Evolutionary conservation across 805 yeast species (phyloP).

Genomic region (Starmerella apicola): DNA sequence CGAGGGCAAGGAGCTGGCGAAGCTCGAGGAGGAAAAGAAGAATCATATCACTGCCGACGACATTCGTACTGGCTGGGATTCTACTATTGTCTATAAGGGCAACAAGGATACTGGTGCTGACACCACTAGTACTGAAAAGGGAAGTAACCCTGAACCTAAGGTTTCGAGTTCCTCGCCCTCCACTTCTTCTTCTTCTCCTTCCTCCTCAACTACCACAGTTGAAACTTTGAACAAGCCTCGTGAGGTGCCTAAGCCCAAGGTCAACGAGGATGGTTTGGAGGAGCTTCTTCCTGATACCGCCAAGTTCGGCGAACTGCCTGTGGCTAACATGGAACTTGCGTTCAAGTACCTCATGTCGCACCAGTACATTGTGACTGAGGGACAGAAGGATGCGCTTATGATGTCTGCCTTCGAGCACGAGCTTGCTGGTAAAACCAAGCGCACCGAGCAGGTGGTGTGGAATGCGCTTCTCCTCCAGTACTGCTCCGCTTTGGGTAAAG

Average conservation of each 20-base stretch:
- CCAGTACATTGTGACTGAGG: conserved; percentile 59
- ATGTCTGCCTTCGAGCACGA: conserved; percentile 87
- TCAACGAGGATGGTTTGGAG: conserved; percentile 21
- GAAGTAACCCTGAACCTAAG: conserved; percentile 18
- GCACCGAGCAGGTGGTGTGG: conserved; percentile 56
- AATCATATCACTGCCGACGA: conserved; percentile 79
- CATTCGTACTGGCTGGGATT: conserved; percentile 81
- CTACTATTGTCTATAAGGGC: conserved; percentile 63
- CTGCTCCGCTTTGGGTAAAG: conserved; percentile 31
- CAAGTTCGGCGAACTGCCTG: conserved; percentile 47
- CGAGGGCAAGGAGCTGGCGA: conserved; percentile 53
- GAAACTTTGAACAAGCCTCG: conserved; percentile 27
- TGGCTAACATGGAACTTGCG: conserved; percentile 37
- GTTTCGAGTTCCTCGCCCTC: conserved; percentile 15
- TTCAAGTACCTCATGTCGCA: conserved; percentile 41
- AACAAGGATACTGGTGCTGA: conserved; percentile 12
- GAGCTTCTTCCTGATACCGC: conserved; percentile 49
- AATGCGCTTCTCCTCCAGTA: conserved; percentile 75
- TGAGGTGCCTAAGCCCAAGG: conserved; percentile 12
- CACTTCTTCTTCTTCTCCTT: conserved; percentile 21
- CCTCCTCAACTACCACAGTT: conserved; percentile 21
- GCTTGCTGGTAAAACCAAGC: conserved; percentile 43
- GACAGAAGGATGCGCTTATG: conserved; percentile 81
- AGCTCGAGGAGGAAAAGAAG: conserved; percentile 57
- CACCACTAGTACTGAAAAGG: conserved; percentile 12